Percentiles rank a stretch among this genome's conserved stretches.
Evolutionary conservation across 495 filamentous ascomycete genomes (phyloP).

Genomic region (Hypoxylon intermedium): DNA sequence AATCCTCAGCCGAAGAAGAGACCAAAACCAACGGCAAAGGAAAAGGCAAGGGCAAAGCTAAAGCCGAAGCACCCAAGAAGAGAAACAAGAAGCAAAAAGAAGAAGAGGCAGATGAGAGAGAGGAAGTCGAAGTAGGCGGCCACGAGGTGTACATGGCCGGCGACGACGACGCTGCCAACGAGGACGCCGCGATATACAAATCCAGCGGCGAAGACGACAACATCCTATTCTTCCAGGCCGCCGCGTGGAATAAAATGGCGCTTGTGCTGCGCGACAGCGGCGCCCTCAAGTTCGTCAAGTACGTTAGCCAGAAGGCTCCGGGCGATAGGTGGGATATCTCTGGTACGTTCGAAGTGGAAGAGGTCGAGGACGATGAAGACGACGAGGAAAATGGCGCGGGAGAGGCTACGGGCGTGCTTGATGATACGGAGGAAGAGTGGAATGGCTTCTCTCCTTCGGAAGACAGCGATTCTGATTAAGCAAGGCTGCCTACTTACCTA

Average conservation of each 20-base stretch:
- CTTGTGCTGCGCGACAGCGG: slow-evolving; percentile 89
- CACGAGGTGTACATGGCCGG: slow-evolving; percentile 93
- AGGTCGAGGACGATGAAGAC: slow-evolving; percentile 50
- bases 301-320: slow-evolving; percentile 78
- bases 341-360: slow-evolving; percentile 67
- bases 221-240: slow-evolving; percentile 86
- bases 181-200: slow-evolving; percentile 87
- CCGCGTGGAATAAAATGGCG: slow-evolving; percentile 87
- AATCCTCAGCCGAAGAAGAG: slow-evolving; percentile 46
- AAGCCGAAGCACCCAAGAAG: slow-evolving; percentile 51
- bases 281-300: slow-evolving; percentile 93
- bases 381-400: slow-evolving; percentile 40
- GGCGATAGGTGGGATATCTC: slow-evolving; percentile 94
- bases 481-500: too few relatives aligned
- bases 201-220: slow-evolving; percentile 84
- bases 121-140: slow-evolving; percentile 71
- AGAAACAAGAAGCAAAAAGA: slow-evolving; percentile 39
- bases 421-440: slow-evolving; percentile 57
- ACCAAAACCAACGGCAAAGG: slow-evolving; percentile 37
- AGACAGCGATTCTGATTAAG: slow-evolving; percentile 55
- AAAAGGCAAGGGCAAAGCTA: slow-evolving; percentile 42
- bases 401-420: slow-evolving; percentile 35
- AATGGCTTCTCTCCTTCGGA: slow-evolving; percentile 53
- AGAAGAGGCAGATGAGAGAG: too few relatives aligned
- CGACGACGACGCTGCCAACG: slow-evolving; percentile 72